These are phyloP conservation scores for Buddleja alternifolia DNA, from an alignment of 257 asterid species.

Conservation along the genomic window DNA sequence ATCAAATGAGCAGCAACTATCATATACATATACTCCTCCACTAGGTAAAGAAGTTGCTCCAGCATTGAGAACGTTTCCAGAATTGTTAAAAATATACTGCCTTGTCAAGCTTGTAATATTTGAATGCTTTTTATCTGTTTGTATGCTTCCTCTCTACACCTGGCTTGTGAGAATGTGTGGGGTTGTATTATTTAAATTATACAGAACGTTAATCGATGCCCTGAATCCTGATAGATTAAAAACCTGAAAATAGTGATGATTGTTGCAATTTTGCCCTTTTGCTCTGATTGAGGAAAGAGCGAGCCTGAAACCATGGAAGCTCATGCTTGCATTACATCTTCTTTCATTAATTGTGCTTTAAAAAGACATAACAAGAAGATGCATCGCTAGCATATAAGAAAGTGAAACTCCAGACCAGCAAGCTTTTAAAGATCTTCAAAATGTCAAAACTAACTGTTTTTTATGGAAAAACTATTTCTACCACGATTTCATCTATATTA, in stretches of 20 bases:
- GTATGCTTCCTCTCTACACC: background rate
- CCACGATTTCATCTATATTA: background rate
- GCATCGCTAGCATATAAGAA: background rate
- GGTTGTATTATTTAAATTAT: background rate
- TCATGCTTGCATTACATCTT: constrained; percentile 26
- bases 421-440: constrained; percentile 6
- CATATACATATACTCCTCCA: too few relatives aligned
- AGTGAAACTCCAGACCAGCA: constrained; percentile 13
- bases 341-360: constrained; percentile 3
- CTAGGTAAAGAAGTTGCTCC: constrained; percentile 8
- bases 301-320: constrained; percentile 9
- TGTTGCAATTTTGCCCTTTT: background rate
- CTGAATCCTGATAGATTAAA: background rate
- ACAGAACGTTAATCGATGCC: background rate
- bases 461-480: background rate
- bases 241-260: background rate
- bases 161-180: background rate
- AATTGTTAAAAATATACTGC: constrained; percentile 12
- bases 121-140: background rate
- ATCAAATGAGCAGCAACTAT: too few relatives aligned
- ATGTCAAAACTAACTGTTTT: background rate
- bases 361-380: constrained; percentile 2
- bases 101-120: background rate
- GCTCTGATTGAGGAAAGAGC: background rate
- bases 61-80: background rate